Evolutionary conservation across 1,284 basidiomycete species (phyloP).

Genomic region (Pulveroboletus sp.): DNA sequence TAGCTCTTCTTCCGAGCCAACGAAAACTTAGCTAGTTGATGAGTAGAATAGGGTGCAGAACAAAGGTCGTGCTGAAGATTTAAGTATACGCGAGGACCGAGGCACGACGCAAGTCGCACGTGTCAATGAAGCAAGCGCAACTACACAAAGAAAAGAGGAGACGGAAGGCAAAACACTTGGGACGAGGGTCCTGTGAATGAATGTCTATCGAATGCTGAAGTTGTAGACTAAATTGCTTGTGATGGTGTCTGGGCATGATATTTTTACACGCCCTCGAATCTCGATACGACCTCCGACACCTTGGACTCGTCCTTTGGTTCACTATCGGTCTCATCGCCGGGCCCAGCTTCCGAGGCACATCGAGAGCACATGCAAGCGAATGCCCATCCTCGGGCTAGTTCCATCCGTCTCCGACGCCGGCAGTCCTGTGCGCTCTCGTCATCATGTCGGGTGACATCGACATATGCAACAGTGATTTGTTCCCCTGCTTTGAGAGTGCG

Average conservation of each 20-base stretch:
- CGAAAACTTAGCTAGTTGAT: neutral
- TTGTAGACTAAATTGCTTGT: neutral
- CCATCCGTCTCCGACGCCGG: conserved; percentile 59
- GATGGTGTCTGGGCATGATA: neutral
- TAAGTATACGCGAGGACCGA: neutral
- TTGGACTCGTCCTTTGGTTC: conserved; percentile 55
- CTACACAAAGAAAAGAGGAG: neutral
- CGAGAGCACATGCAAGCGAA: conserved; percentile 69
- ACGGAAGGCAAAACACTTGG: neutral
- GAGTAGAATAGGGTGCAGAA: conserved; percentile 1
- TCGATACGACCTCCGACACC: conserved; percentile 47
- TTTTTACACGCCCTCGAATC: conserved; percentile 34
- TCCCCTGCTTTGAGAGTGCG: conserved; percentile 67
- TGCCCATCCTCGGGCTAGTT: conserved; percentile 76
- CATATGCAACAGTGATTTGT: conserved; percentile 68
- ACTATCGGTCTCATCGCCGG: conserved; percentile 36
- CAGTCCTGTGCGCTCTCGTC: conserved; percentile 53
- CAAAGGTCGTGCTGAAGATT: neutral
- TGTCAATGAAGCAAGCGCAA: neutral
- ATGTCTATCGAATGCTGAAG: neutral
- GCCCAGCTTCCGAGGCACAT: conserved; percentile 52
- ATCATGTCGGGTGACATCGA: conserved; percentile 55
- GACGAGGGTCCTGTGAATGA: neutral
- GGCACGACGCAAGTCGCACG: neutral
- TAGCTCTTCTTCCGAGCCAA: neutral